Percentiles rank a stretch among this genome's conserved stretches.
Evolutionary conservation across 2,329 filamentous ascomycete species (phyloP).

Genomic region (Apiospora aurea): DNA sequence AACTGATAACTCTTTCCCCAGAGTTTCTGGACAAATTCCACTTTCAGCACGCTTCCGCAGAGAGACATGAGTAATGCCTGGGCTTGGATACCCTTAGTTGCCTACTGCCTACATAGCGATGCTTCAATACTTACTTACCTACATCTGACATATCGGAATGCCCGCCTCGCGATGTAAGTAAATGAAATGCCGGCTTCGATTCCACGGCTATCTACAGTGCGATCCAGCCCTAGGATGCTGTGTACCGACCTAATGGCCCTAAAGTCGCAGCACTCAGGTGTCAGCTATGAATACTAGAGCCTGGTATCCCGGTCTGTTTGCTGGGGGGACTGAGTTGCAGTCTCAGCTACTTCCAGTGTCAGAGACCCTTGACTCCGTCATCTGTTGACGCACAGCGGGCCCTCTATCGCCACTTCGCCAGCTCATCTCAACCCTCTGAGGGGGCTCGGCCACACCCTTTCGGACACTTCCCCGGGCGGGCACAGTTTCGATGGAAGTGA

Average conservation of each 20-base stretch:
- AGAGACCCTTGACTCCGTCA: conserved; percentile 21
- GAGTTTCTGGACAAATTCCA: too few relatives aligned
- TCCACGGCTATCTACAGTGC: background rate
- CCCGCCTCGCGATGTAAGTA: background rate
- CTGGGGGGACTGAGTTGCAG: background rate
- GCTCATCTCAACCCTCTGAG: conserved; percentile 18
- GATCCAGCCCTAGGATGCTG: background rate
- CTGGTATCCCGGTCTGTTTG: conserved; percentile 6
- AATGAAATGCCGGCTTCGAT: background rate
- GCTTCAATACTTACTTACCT: too few relatives aligned
- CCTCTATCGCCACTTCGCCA: conserved; percentile 20
- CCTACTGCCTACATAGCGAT: too few relatives aligned
- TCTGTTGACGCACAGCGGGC: conserved; percentile 15
- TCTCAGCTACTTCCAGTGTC: conserved; percentile 8
- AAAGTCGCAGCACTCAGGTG: conserved; percentile 2
- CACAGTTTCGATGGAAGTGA: background rate
- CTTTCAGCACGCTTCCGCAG: background rate
- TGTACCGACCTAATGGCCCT: background rate
- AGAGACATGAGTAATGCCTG: conserved; percentile 1
- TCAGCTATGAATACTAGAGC: background rate
- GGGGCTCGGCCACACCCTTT: background rate
- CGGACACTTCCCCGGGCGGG: conserved; percentile 7
- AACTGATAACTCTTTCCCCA: too few relatives aligned
- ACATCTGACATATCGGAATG: background rate
- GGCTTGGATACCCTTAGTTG: background rate